Conservation (phyloP, 1,284 basidiomycete genomes). For the Austroboletus rostrupii region DNA sequence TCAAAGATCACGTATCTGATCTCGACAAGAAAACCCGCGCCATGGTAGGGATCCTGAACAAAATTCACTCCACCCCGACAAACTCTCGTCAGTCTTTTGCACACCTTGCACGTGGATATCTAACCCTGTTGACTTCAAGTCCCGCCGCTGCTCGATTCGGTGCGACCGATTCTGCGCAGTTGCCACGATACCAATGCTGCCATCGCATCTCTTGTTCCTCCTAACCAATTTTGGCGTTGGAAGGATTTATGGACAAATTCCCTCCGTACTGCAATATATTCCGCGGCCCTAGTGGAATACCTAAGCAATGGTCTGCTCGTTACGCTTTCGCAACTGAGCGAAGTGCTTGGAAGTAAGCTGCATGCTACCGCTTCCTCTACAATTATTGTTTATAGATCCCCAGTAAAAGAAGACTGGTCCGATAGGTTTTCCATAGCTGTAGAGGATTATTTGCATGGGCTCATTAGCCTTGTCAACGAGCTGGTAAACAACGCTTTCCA, state of each 20-base stretch:
- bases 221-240: constrained; percentile 78
- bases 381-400: constrained; percentile 4
- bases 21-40: constrained; percentile 70
- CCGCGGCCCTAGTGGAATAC: constrained; percentile 63
- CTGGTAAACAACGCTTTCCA: constrained; percentile 47
- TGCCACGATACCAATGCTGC: constrained; percentile 50
- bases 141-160: constrained; percentile 51
- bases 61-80: constrained; percentile 70
- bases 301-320: constrained; percentile 58
- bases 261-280: constrained; percentile 61
- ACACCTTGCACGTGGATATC: constrained; percentile 5
- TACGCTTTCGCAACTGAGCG: constrained; percentile 48
- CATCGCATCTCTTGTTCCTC: constrained; percentile 56
- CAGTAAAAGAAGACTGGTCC: constrained; percentile 70
- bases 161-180: constrained; percentile 50
- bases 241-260: constrained; percentile 75
- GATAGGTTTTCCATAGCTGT: constrained; percentile 63
- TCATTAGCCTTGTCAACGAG: constrained; percentile 80
- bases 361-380: constrained; percentile 1
- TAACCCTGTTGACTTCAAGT: constrained; percentile 39
- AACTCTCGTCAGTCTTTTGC: constrained; percentile 45
- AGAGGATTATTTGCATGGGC: constrained; percentile 83
- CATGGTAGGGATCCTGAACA: constrained; percentile 65
- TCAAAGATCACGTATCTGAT: constrained; percentile 67
- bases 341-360: constrained; percentile 63